Evolutionary conservation across 2,329 filamentous ascomycete genomes (phyloP).

Genomic region (Exophiala oligosperma): DNA sequence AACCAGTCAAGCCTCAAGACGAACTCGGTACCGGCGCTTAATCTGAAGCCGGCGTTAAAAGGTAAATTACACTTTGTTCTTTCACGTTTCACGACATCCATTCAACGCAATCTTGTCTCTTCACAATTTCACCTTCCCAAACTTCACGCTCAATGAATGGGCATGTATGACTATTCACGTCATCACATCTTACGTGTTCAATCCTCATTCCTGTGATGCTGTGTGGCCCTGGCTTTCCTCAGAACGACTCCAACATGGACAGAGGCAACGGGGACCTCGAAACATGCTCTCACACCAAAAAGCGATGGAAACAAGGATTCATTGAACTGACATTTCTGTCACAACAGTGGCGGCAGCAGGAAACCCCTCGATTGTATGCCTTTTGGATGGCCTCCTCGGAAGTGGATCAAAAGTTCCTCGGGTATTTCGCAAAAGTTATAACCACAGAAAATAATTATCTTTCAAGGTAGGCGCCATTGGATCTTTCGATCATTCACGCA

Average conservation of each 20-base stretch:
- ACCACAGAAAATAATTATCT: constrained; percentile 76
- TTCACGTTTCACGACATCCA: constrained; percentile 11
- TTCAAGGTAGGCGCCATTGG: constrained; percentile 50
- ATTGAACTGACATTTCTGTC: constrained; percentile 35
- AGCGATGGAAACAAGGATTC: constrained; percentile 21
- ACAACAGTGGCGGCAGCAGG: constrained; percentile 33
- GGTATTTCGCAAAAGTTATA: constrained; percentile 79
- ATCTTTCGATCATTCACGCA: not conserved
- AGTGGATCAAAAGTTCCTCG: constrained; percentile 96
- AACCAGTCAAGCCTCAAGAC: constrained; percentile 2
- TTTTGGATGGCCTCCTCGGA: constrained; percentile 87
- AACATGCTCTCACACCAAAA: constrained; percentile 1
- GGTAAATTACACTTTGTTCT: constrained; percentile 25
- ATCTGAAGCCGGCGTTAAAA: constrained; percentile 18
- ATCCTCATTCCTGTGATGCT: not conserved
- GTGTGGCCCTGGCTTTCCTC: not conserved
- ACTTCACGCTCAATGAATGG: not conserved
- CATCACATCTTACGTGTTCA: not conserved
- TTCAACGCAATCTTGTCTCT: constrained; percentile 3
- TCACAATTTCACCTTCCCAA: not conserved
- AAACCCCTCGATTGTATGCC: constrained; percentile 33
- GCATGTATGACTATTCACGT: not conserved
- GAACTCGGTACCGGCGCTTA: constrained; percentile 14
- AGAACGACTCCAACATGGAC: constrained; percentile 8
- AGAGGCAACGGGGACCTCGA: not conserved